Base-by-base conservation (phyloP, 768 basidiomycete genomes). In the Terana coerulea region DNA sequence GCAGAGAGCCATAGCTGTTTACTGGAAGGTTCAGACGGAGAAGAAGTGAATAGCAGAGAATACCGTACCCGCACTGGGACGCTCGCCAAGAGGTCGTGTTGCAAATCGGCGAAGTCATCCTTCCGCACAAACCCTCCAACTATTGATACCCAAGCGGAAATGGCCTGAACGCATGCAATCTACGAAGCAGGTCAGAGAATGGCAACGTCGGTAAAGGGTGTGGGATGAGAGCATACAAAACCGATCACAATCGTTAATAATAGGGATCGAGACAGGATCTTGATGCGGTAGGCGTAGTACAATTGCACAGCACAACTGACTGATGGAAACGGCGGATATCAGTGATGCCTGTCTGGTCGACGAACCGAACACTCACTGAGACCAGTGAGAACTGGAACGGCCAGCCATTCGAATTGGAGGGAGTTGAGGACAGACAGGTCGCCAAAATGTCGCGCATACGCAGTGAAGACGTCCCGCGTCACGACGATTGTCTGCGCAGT, bases 371-470 rank as follows among this genome's bases (percentile, higher is more conserved):
- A 39, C 37, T 17, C 37, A 39, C 37, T 22, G 37, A 52, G 21
- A 3, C 41, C 31, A 22, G 45, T 47, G 14, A 47, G 17, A 14
- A 22, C 29, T 5, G 35, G 43, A 3, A 42, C 22, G 15, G 41
- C 21, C 2, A 28, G n/a, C n/a, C 19, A 14, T 28, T 34, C 30
- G 3, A 42, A 33, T 22, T 36, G 21, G 11, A 34, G 9, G 29
- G 19, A 36, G 11, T 55, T 22, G 36, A 55, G 54, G 19, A 34
- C 40, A 11, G 19, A 33, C 34, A 39, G 29, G 44, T 51, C 31
- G 3, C 67, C 67, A 57, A 58, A 68, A 3, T 60, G 60, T 1
- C 49, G 52, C 7, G 56, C 65, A 43, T 64, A 65, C 15, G 58
- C 58, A 12, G 54, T 46, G 46, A 62, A 68, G 2, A 59, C 62